Base-by-base conservation (phyloP, 2,329 filamentous ascomycete species). In the Exserohilum rostratum region DNA sequence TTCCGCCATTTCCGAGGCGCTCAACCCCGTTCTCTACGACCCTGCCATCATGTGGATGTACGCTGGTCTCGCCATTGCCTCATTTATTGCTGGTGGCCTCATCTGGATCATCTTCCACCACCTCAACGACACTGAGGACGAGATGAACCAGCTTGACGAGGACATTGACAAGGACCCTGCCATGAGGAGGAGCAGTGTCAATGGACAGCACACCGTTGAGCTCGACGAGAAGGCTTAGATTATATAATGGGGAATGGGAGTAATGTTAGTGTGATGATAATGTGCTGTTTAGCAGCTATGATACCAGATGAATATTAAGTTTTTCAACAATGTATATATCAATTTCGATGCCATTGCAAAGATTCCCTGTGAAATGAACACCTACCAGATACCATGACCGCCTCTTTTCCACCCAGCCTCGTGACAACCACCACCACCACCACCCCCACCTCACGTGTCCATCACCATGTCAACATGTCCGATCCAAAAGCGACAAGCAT, bases 41-140 rank as follows among this genome's bases (percentile, higher is more conserved):
- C 88, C 88, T 4, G 82, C 85, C 58, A 85, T 89, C 63, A 65
- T 87, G 60, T 90, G 86, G 85, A 85, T 90, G 85, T 76, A 68
- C 64, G 69, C 70, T 37, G 68, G 72, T 50, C 53, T 76, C 33
- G 69, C 70, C 5, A 58, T 68, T 25, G 46, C 62, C 1, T 66
- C 61, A 13, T 73, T 74, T 53, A 38, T 73, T 10, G 61, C 70
- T 20, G 74, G 74, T 13, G 63, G 60, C 25, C 37, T 73, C 46
- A 73, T 76, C 42, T 76, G 71, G 72, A 58, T 74, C 10, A 20
- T 74, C 39, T 76, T 76, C 65, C 70, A 74, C 53, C 72, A 76
- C 57, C 60, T 74, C 55, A 76, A 76, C 48, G 68, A 65, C 0
- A 61, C 57, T 0, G 74, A 76, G 60, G 74, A 76, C 25, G 51